Base-by-base conservation (phyloP, 306 rosid genomes). In the Coriaria nepalensis region DNA sequence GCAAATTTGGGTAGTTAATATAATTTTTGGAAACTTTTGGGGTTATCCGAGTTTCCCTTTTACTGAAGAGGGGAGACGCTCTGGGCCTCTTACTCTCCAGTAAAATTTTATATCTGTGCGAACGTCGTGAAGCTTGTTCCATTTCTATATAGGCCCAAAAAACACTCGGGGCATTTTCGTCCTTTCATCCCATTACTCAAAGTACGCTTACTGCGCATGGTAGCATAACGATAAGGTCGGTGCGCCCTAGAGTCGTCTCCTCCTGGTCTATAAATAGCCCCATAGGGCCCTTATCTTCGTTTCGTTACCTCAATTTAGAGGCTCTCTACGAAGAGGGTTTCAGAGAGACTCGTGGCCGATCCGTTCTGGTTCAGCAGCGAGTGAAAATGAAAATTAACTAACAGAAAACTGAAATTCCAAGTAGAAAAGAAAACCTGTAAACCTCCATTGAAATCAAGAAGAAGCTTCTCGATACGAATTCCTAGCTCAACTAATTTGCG, bases 191-290 rank as follows among this genome's bases (percentile, higher is more conserved):
- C 3, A 20, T 20, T 3, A 20, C 29, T 3, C 29, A 20, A 20
- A 20, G 11, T 41, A 43, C 45, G 55, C 60, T 13, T 0, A 0
- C 2, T 8, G 78, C 62, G 75, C 49, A 76, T 20, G 70, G 37
- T 71, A 76, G 40, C 20, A 3, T 9, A 1, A 6, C 0, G n/a
- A 0, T 0, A 0, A 8, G 15, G 33, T 10, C 5, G 45, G 9
- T 13, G 55, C 39, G 54, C 52, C 36, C 33, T 11, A 5, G 10
- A 9, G 14, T 20, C 11, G 10, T 10, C 10, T 33, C 47, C 35
- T 38, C 50, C 37, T 33, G 35, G 64, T 64, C 88, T 83, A 87
- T 87, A 83, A 87, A 80, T 80, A 74, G 0, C 7, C 39, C 56
- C 29, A 6, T 49, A 74, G 74, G 86, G 79, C 37, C 0, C 0